Base-by-base conservation (phyloP, 208 protist species). In the Trypanosoma congolense region DNA sequence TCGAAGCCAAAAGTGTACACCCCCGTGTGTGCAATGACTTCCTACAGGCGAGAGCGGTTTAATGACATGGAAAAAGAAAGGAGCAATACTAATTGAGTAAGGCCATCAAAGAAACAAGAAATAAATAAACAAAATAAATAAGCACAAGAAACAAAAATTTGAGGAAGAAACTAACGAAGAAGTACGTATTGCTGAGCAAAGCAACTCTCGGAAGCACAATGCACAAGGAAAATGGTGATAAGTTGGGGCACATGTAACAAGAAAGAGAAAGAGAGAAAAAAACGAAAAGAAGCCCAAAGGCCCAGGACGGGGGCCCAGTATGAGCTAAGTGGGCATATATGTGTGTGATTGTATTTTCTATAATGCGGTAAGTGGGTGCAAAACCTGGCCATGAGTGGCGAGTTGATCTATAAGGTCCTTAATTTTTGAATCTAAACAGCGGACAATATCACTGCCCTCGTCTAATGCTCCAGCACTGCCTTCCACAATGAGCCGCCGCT, bases 391-490 rank as follows among this genome's bases (percentile, higher is more conserved):
- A 21, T 19, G 41, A 35, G 21, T 36, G 10, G 59, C 24, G 22
- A 90, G 70, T 12, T 70, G 63, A 25, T 31, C 26, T 22, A 71
- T 48, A 47, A 92, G 54, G 22, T 85, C 66, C 1, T 19, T 59
- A 40, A 89, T 81, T 21, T 63, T 72, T 18, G 24, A 45, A 40
- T 89, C 81, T 12, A 92, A 62, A 9, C 65, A 62, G 3, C 68
- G 62, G 10, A 92, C 72, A 3, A 92, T 70, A 12, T 56, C 54
- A 51, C 83, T 80, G 25, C 60, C 56, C 48, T 70, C 73, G 26
- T 71, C 58, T 31, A 90, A 30, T 9, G 85, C 85, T 3, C 85
- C 85, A 2, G 57, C 69, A 55, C 81, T 92, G 4, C 67, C 78
- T 24, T 72, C 68, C 28, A 92, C 52, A 43, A 92, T 65, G 9